Base-by-base conservation (phyloP, 768 basidiomycete genomes). In the Suillus subaureus region DNA sequence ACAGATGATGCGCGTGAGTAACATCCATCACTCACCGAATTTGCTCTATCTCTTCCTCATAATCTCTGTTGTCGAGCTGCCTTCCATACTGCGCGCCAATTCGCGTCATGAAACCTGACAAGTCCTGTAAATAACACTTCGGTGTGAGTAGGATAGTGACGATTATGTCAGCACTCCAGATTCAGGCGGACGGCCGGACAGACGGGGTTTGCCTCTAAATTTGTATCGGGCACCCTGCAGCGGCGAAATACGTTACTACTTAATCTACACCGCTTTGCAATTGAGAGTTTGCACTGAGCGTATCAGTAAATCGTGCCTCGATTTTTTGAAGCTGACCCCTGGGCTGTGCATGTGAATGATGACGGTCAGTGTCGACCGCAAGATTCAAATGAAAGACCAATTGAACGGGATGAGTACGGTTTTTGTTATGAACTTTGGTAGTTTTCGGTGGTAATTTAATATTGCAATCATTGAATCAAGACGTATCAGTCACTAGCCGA, bases 31-130 rank as follows among this genome's bases (percentile, higher is more conserved):
- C 79, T 62, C 67, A 89, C 89, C 87, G 82, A 64, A 90, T 89
- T 70, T 85, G 81, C 72, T 89, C 89, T 61, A 89, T 81, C 71
- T 89, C 89, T 68, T 90, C 88, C 72, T 87, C 85, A 40, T 87
- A 82, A 72, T 82, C 83, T 70, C 81, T 82, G 49, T 70, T 67
- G 26, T 69, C 67, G 15, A 56, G 66, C 28, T 68, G 71, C 68
- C 69, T 73, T 60, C 69, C 61, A 61, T 75, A 78, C 39, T 61
- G 74, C 42, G 66, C 64, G 39, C 68, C 66, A 63, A 66, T 66
- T 45, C 51, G 70, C 56, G 71, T 62, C 77, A 77, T 77, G 55
- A 55, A 61, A 57, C 0, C 56, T 58, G 39, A 8, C 37, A 26
- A 23, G 51, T 52, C 8, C 51, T 16, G 51, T n/a, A 28, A 11